These are phyloP conservation scores for Botrytis byssoidea DNA, from an alignment of 2,329 filamentous ascomycete genomes.

Conservation along the genomic window DNA sequence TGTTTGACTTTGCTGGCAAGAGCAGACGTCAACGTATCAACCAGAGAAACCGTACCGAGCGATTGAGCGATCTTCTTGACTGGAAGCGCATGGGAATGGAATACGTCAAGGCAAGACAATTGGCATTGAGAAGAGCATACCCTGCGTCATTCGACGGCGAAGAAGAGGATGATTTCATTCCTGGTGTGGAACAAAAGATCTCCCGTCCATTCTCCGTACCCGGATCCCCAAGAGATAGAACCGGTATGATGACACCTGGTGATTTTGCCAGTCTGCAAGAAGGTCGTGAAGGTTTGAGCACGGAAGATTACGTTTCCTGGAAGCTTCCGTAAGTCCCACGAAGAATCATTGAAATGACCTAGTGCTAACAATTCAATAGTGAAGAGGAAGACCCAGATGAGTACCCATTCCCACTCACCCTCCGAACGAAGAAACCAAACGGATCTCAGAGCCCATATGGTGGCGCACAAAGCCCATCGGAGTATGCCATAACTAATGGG, in stretches of 20 bases:
- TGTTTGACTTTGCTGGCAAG: slow-evolving; percentile 94
- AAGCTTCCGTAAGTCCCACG: slow-evolving; percentile 80
- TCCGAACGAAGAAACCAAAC: slow-evolving; percentile 47
- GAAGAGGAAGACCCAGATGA: slow-evolving; percentile 91
- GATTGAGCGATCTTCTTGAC: slow-evolving; percentile 89
- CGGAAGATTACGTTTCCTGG: slow-evolving; percentile 98
- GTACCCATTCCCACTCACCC: slow-evolving; percentile 68
- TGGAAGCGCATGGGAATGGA: slow-evolving; percentile 99
- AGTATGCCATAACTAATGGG: slow-evolving; percentile 34
- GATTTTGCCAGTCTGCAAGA: slow-evolving; percentile 97
- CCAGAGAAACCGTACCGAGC: slow-evolving; percentile 94
- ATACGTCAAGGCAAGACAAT: slow-evolving; percentile 94
- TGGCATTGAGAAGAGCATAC: slow-evolving; percentile 89
- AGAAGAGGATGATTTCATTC: slow-evolving; percentile 86
- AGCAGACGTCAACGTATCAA: slow-evolving; percentile 96
- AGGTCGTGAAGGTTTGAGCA: slow-evolving; percentile 85
- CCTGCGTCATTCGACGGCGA: slow-evolving; percentile 78
- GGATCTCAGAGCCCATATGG: slow-evolving; percentile 37
- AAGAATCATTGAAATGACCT: not conserved
- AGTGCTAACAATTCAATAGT: slow-evolving; percentile 47
- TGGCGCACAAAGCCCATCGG: slow-evolving; percentile 36
- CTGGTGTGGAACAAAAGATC: slow-evolving; percentile 91
- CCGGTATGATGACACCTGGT: slow-evolving; percentile 98
- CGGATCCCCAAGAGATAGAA: slow-evolving; percentile 84
- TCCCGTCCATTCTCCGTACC: slow-evolving; percentile 91